phyloP scores from a whole-genome alignment of 208 protist genomes.

The Trypanosoma grayi region DNA sequence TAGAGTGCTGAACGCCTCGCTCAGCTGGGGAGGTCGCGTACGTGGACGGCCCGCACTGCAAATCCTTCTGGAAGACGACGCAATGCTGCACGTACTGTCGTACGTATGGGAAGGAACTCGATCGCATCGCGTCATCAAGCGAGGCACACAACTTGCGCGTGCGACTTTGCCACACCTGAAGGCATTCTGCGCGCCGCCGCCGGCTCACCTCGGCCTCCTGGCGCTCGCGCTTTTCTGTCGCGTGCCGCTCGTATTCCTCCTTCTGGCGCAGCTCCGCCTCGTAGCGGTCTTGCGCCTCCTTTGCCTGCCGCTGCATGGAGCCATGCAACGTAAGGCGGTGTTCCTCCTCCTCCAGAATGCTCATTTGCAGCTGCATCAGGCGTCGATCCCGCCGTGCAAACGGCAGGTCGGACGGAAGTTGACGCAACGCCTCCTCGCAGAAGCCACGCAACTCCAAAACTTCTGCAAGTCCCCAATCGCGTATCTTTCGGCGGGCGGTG shows the following conservation, averaged over 20 bases:
- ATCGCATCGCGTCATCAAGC: constrained; percentile 22
- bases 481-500: neutral
- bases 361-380: constrained; percentile 18
- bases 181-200: constrained; percentile 19
- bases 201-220: constrained; percentile 12
- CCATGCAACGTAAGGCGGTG: constrained; percentile 17
- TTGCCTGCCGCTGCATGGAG: constrained; percentile 11
- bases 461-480: constrained; percentile 14
- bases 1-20: neutral
- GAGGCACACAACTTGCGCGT: constrained; percentile 7
- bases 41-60: constrained; percentile 6
- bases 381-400: constrained; percentile 7
- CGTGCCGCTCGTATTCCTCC: constrained; percentile 8
- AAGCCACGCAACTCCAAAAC: constrained; percentile 4
- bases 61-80: constrained; percentile 28
- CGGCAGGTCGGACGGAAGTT: constrained; percentile 4
- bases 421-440: constrained; percentile 1
- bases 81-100: constrained; percentile 9
- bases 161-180: constrained; percentile 21
- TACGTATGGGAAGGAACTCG: neutral
- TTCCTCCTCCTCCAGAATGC: constrained; percentile 21
- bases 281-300: constrained; percentile 7
- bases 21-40: neutral
- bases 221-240: constrained; percentile 10
- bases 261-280: constrained; percentile 15